Evolutionary conservation across 495 filamentous ascomycete genomes (phyloP).

Genomic region (Aspergillus heteromorphus): DNA sequence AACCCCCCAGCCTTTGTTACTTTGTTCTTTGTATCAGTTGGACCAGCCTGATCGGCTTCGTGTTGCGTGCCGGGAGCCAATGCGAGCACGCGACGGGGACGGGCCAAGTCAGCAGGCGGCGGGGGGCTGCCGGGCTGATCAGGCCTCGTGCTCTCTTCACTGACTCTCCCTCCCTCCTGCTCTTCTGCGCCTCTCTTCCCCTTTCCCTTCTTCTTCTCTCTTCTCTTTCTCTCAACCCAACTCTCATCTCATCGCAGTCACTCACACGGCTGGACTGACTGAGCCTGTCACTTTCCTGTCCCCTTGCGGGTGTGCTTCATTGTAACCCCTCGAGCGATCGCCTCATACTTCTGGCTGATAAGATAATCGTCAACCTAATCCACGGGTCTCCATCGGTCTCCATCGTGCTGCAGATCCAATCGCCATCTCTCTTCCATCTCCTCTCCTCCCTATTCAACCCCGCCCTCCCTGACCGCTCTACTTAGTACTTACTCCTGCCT

Average conservation of each 20-base stretch:
- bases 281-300: too few species aligned
- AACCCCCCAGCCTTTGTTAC: too few species aligned
- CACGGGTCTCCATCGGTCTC: too few species aligned
- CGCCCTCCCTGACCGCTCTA: slow-evolving; percentile 6
- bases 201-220: neutral
- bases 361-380: neutral
- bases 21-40: too few species aligned
- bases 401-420: too few species aligned
- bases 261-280: too few species aligned
- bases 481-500: too few species aligned
- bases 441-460: neutral
- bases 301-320: too few species aligned
- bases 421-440: neutral
- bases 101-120: slow-evolving; percentile 1
- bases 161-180: neutral
- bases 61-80: neutral
- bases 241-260: neutral
- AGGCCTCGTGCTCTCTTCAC: slow-evolving; percentile 1
- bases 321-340: too few species aligned
- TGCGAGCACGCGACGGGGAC: neutral
- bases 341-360: too few species aligned
- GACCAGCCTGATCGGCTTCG: neutral
- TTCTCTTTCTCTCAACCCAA: neutral
- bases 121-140: neutral
- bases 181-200: neutral